A percentile compares a stretch with the other conserved stretches of the same genome.
Conservation (phyloP, 768 basidiomycete genomes). For the Tricholoma furcatifolium region DNA sequence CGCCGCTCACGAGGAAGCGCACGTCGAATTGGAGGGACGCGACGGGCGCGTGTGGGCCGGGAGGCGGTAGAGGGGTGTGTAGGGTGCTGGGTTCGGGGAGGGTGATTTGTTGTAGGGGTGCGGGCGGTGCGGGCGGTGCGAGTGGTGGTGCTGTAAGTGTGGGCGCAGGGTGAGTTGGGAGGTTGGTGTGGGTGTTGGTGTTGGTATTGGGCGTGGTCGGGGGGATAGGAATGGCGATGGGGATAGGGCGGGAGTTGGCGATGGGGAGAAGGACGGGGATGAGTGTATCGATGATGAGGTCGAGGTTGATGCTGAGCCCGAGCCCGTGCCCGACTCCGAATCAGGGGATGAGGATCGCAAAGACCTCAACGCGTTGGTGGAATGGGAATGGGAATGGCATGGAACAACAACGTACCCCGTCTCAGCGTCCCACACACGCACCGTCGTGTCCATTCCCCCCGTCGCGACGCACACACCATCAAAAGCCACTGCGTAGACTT, state of each 20-base stretch:
- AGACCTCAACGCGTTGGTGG: too few relatives aligned
- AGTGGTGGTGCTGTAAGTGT: not conserved
- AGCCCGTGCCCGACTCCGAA: too few relatives aligned
- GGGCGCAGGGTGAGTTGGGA: not conserved
- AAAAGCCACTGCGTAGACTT: constrained; percentile 90
- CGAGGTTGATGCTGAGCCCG: too few relatives aligned
- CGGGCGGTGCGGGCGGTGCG: not conserved
- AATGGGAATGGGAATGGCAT: not conserved
- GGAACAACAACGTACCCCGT: constrained; percentile 73
- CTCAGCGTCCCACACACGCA: constrained; percentile 85
- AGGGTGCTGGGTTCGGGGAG: constrained; percentile 16
- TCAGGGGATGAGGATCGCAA: too few relatives aligned
- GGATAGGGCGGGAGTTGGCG: too few relatives aligned
- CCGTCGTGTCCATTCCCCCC: constrained; percentile 89
- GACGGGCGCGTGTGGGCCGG: constrained; percentile 85
- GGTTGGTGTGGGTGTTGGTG: too few relatives aligned
- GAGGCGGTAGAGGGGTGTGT: constrained; percentile 58
- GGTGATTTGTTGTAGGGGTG: not conserved
- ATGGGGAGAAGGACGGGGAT: too few relatives aligned
- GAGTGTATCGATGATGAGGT: too few relatives aligned
- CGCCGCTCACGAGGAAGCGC: constrained; percentile 78
- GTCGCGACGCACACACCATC: constrained; percentile 82
- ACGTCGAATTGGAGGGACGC: constrained; percentile 87
- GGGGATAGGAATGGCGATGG: too few relatives aligned
- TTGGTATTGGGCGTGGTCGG: too few relatives aligned